A percentile compares a stretch with the other conserved stretches of the same genome.
phyloP scores from a whole-genome alignment of 1,284 basidiomycete genomes.

The Sphaerobolus stellatus region DNA sequence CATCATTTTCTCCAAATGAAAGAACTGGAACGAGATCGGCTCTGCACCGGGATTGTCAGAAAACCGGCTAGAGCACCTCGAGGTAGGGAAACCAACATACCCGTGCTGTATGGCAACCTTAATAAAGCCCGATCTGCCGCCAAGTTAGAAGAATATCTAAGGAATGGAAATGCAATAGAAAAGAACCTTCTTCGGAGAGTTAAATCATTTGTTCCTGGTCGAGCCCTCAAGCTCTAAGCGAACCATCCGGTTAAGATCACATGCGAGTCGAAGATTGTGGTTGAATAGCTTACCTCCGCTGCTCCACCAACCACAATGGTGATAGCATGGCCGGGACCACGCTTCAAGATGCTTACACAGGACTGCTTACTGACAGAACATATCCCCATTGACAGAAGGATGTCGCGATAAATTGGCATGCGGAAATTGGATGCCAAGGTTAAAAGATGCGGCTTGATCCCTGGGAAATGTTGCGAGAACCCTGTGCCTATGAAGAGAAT shows the following conservation, averaged over 20 bases:
- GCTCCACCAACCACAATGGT: constrained; percentile 98
- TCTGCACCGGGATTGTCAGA: constrained; percentile 38
- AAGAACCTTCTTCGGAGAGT: constrained; percentile 77
- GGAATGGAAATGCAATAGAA: background rate
- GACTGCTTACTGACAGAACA: constrained; percentile 90
- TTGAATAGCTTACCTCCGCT: constrained; percentile 52
- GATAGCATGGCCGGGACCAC: constrained; percentile 74
- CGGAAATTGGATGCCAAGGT: constrained; percentile 90
- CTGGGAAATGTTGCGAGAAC: constrained; percentile 90
- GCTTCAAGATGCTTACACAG: constrained; percentile 84
- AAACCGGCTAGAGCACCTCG: constrained; percentile 1
- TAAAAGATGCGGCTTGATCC: constrained; percentile 89
- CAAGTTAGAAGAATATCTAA: constrained; percentile 9
- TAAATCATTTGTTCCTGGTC: constrained; percentile 92
- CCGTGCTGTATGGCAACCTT: constrained; percentile 95
- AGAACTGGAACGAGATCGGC: constrained; percentile 94
- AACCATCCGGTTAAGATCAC: background rate
- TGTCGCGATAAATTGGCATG: constrained; percentile 91
- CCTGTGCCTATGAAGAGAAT: constrained; percentile 87
- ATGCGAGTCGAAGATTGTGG: background rate
- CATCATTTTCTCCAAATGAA: constrained; percentile 98
- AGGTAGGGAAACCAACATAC: constrained; percentile 34
- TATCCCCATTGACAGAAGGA: constrained; percentile 82
- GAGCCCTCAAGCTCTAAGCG: constrained; percentile 73
- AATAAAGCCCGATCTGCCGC: constrained; percentile 81